These are phyloP conservation scores for Westerdykella ornata DNA, from an alignment of 2,329 filamentous ascomycete genomes.

Conservation along the genomic window DNA sequence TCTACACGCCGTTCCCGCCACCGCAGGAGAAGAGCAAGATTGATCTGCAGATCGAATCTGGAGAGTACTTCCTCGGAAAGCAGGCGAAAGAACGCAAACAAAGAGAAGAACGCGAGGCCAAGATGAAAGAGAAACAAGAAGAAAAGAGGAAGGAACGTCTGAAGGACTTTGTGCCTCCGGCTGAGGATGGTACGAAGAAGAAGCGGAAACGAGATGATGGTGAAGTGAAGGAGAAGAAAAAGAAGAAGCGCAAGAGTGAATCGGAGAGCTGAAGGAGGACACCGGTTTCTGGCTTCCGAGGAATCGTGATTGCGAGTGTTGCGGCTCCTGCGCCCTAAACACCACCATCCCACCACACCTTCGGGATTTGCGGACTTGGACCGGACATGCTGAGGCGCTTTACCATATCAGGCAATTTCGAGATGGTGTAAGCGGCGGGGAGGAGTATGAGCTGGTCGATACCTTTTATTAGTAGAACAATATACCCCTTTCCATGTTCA, in stretches of 20 bases:
- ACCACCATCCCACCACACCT: too few relatives aligned
- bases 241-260: constrained; percentile 32
- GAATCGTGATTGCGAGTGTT: too few relatives aligned
- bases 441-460: neutral
- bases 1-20: constrained; percentile 95
- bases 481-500: neutral
- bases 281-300: too few relatives aligned
- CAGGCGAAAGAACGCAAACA: constrained; percentile 80
- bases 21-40: constrained; percentile 98
- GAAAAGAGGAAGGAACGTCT: constrained; percentile 81
- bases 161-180: constrained; percentile 79
- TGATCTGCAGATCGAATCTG: constrained; percentile 93
- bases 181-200: constrained; percentile 57
- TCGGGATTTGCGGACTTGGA: too few relatives aligned
- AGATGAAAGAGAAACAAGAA: constrained; percentile 79
- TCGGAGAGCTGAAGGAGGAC: too few relatives aligned
- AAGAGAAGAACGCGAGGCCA: constrained; percentile 73
- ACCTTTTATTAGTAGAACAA: neutral
- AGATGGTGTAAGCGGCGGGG: neutral
- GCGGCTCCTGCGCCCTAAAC: too few relatives aligned
- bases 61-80: constrained; percentile 94
- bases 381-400: neutral
- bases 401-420: neutral
- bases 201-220: constrained; percentile 41
- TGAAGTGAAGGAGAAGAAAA: constrained; percentile 47